A percentile compares a stretch with the other conserved stretches of the same genome.
These are phyloP conservation scores for Candida awuae DNA, from an alignment of 805 yeast genomes.

Conservation along the genomic window DNA sequence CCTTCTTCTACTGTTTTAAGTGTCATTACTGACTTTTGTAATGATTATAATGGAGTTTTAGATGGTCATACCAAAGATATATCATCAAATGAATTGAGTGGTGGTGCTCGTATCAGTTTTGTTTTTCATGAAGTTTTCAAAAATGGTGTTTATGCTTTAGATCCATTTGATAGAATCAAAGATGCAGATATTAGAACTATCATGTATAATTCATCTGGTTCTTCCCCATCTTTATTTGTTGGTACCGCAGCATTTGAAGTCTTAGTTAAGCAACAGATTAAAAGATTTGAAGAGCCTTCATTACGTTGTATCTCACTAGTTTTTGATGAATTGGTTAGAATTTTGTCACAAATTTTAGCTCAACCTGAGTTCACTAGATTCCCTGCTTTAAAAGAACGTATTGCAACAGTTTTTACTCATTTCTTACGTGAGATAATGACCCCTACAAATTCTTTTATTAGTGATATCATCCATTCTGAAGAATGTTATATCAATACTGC, in stretches of 20 bases:
- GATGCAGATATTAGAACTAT: slow-evolving; percentile 95
- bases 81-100: slow-evolving; percentile 82
- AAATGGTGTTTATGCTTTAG: slow-evolving; percentile 84
- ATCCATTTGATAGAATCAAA: slow-evolving; percentile 93
- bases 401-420: slow-evolving; percentile 70
- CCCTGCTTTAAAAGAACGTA: slow-evolving; percentile 83
- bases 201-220: slow-evolving; percentile 93
- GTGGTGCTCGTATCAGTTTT: slow-evolving; percentile 96
- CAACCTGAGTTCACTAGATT: slow-evolving; percentile 82
- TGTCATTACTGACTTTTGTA: slow-evolving; percentile 86
- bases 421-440: slow-evolving; percentile 68
- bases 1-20: slow-evolving; percentile 84
- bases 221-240: slow-evolving; percentile 91
- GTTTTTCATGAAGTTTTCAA: slow-evolving; percentile 95
- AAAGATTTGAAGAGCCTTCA: slow-evolving; percentile 90
- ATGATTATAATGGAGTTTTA: slow-evolving; percentile 82
- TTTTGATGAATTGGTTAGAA: slow-evolving; percentile 90
- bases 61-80: slow-evolving; percentile 91
- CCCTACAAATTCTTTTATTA: slow-evolving; percentile 82
- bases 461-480: slow-evolving; percentile 77
- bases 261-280: slow-evolving; percentile 86
- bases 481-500: slow-evolving; percentile 95
- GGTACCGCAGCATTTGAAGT: slow-evolving; percentile 98
- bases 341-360: slow-evolving; percentile 72
- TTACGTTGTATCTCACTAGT: slow-evolving; percentile 81